Evolutionary conservation across 2,329 filamentous ascomycete species (phyloP), one percentile per base, ranked within the genome.

Genomic region (Sporothrix variecibatus): DNA sequence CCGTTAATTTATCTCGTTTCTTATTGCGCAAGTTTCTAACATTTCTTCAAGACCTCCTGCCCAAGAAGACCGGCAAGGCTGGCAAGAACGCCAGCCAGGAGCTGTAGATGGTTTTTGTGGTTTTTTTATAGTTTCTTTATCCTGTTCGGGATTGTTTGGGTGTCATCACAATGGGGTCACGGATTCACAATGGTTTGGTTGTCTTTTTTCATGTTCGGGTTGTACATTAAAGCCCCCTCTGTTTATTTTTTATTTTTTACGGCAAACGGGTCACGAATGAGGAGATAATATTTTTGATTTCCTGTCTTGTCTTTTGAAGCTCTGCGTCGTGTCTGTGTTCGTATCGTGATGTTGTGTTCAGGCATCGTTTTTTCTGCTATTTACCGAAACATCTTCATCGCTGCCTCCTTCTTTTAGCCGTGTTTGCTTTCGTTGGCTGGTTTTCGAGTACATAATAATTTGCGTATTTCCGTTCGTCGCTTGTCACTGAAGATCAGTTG

Each of bases 1-100:
- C 65, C 2, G 69, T 51, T 49, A 2, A 74, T 26, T 0, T 12
- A 31, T 9, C 23, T 28, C 31, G 20, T 67, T n/a, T n/a, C n/a
- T n/a, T 43, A 15, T 34, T 1, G 9, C 12, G 8, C 17, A 34
- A 23, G 4, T 7, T 8, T 8, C 78, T 82, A 78, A 81, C 76
- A 12, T 34, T 15, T 67, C 70, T 73, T 72, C 74, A 82, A 97
- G 95, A 99, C 88, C 93, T 99, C 77, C 91, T 99, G 79, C 96
- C 96, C 83, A 98, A 99, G 94, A 98, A 98, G 94, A 97, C 96
- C 82, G 88, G 91, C 84, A 98, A 98, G 93, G 88, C 89, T 84
- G 93, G 93, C 87, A 97, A 97, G 92, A 92, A 91, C 84, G 88
- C 91, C 81, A 97, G 94, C 88, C 94, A 97, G 87, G 95, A 98